phyloP scores from a whole-genome alignment of 345 rosid species.

The Hibiscus syriacus region DNA sequence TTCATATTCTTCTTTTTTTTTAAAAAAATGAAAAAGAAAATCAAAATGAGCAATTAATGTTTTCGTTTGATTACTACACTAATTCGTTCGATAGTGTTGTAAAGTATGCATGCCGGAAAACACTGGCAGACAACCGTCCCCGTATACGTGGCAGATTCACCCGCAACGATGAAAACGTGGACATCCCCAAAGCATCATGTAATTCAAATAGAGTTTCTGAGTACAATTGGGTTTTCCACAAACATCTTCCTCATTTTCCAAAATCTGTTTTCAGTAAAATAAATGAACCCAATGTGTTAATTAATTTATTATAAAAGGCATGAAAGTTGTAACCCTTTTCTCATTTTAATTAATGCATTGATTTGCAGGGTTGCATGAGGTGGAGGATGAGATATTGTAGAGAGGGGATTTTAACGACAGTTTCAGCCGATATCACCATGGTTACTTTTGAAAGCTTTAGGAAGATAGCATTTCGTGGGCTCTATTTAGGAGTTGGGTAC shows the following conservation, averaged over 20 bases:
- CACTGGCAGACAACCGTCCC: slow-evolving; percentile 86
- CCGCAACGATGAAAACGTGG: slow-evolving; percentile 64
- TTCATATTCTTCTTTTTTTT: no score
- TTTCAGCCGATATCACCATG: slow-evolving; percentile 32
- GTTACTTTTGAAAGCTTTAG: slow-evolving; percentile 12
- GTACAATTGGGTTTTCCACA: no score
- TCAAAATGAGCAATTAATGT: not conserved
- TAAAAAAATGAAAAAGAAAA: no score
- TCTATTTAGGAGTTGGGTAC: no score
- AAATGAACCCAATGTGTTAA: no score
- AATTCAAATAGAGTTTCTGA: slow-evolving; percentile 30
- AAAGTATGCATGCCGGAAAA: slow-evolving; percentile 97
- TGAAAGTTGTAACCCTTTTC: not conserved
- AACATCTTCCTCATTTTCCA: no score
- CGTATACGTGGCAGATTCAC: slow-evolving; percentile 96
- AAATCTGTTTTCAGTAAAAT: no score
- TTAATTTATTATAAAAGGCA: no score
- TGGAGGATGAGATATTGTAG: slow-evolving; percentile 22
- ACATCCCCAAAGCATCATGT: slow-evolving; percentile 48
- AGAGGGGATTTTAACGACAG: slow-evolving; percentile 22
- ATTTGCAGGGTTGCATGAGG: slow-evolving; percentile 42
- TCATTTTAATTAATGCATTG: not conserved
- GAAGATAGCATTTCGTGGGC: no score
- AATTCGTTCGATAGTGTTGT: no score
- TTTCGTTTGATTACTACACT: not conserved